A percentile compares a stretch with the other conserved stretches of the same genome.
Conservation (phyloP, 1,284 basidiomycete genomes). For the Boletus holoroseus region DNA sequence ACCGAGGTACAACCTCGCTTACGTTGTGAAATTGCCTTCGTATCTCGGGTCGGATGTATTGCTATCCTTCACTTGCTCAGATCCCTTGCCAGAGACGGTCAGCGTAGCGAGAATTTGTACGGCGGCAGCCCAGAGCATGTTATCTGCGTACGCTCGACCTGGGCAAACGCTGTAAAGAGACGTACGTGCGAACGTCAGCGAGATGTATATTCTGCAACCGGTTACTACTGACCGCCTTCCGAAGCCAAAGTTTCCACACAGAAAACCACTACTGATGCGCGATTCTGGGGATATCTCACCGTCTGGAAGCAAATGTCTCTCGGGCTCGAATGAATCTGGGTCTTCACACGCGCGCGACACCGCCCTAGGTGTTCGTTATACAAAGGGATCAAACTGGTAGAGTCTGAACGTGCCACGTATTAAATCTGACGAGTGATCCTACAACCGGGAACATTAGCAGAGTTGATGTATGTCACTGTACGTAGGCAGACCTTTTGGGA, state of each 20-base stretch:
- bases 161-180: constrained; percentile 1
- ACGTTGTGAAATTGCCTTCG: constrained; percentile 6
- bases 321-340: constrained; percentile 1
- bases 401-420: constrained; percentile 1
- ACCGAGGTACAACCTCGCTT: not conserved
- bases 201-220: not conserved
- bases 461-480: not conserved
- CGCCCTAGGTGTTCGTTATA: not conserved
- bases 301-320: constrained; percentile 4
- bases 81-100: not conserved
- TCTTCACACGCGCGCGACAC: constrained; percentile 1
- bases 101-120: constrained; percentile 3
- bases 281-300: not conserved
- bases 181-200: not conserved
- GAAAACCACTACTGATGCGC: constrained; percentile 1
- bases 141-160: constrained; percentile 5
- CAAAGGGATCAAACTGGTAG: not conserved
- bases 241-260: constrained; percentile 6
- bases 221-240: constrained; percentile 1
- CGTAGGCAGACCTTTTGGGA: not conserved
- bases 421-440: constrained; percentile 6
- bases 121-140: not conserved
- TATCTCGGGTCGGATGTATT: not conserved
- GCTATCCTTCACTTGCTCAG: not conserved
- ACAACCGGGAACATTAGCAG: not conserved